Evolutionary conservation across 805 yeast species (phyloP), one percentile per base, ranked within the genome.

Genomic region (Ogataea populi-albae): DNA sequence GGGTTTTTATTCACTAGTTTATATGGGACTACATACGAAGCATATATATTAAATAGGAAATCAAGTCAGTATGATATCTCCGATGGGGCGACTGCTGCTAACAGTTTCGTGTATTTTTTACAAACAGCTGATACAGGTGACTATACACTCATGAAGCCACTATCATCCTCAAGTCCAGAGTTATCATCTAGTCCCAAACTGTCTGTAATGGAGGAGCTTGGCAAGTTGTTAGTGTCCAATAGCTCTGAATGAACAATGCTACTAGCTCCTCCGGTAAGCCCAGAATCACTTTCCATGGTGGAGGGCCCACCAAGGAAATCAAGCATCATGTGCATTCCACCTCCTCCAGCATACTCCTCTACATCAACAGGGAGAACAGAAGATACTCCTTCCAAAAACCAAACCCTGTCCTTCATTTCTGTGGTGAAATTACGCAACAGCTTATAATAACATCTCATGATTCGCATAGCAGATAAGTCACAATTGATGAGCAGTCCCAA

Each of bases 331-430:
- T 83, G 88, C 87, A 82, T 82, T 43, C 93, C 93, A 35, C 94
- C 93, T 43, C 94, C 86, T 26, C 95, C 95, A 10, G 89, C 79
- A 54, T 86, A 84, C 51, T 83, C 87, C 49, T 89, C 96, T 36
- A 86, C 95, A 58, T 88, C 95, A 8, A 81, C 94, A 0, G 96
- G 96, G 31, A 89, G 68, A 1, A 88, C 95, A 36, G 80, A 78
- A 4, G 93, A 77, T 2, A 87, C 93, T 4, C 97, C 97, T 60
- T 89, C 95, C 45, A 89, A 67, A 49, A 89, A 88, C 97, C 97
- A 89, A 12, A 89, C 94, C 49, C 76, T 76, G 51, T 88, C 93
- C 57, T 84, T 85, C 83, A 85, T 82, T 52, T 86, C 94, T 23
- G 81, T 77, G 0, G 95, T 86, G 58, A 84, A 89, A 11, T 82